phyloP scores from a whole-genome alignment of 1,284 basidiomycete species.

The Ustilago cynodontis region DNA sequence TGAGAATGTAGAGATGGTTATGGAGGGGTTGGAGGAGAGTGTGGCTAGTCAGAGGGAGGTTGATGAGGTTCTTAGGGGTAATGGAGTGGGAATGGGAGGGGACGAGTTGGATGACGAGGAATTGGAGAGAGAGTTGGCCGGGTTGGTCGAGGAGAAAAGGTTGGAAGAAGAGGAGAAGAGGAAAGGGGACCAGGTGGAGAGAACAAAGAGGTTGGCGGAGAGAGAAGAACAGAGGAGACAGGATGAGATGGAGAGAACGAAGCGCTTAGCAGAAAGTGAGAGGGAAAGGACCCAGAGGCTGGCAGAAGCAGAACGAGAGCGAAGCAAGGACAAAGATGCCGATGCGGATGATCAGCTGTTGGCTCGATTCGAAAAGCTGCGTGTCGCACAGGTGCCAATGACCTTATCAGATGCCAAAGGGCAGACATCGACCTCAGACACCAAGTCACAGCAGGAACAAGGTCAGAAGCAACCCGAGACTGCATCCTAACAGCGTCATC shows the following conservation, averaged over 20 bases:
- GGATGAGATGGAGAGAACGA: neutral
- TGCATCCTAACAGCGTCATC: neutral
- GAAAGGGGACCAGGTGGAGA: too few species aligned
- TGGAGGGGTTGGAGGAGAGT: conserved; percentile 85
- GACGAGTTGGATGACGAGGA: conserved; percentile 65
- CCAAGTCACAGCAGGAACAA: neutral
- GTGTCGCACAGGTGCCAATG: neutral
- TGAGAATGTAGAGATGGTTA: conserved; percentile 83
- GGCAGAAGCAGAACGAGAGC: conserved; percentile 1
- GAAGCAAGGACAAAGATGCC: neutral
- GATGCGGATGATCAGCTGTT: conserved; percentile 10
- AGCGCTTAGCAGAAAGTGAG: neutral
- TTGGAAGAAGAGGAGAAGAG: conserved; percentile 15
- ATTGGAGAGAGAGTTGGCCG: conserved; percentile 10
- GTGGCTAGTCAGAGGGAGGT: conserved; percentile 85
- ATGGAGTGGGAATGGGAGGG: conserved; percentile 31
- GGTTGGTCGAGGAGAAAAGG: conserved; percentile 12
- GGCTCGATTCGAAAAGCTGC: conserved; percentile 15
- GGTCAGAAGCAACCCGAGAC: neutral
- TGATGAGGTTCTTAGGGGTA: conserved; percentile 78
- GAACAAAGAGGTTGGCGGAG: conserved; percentile 23
- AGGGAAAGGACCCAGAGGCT: neutral
- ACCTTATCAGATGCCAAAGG: neutral
- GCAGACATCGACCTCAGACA: neutral
- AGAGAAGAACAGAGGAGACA: conserved; percentile 3